Evolutionary conservation across 371 early-diverging fungal species (phyloP), one percentile per base, ranked within the genome.

Genomic region (Saksenaea oblongispora): DNA sequence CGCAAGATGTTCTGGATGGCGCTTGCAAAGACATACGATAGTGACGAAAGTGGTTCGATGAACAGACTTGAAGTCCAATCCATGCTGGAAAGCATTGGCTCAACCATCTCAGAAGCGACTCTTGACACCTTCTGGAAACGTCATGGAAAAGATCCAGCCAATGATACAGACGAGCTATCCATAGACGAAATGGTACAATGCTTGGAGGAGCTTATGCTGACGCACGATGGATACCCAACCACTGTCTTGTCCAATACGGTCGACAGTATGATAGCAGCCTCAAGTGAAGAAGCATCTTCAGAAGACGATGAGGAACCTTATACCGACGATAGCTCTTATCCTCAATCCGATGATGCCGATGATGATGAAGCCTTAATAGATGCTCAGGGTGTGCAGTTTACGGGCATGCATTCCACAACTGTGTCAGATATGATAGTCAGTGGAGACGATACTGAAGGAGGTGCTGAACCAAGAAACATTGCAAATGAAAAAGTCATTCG

Each of bases 1-100:
- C 81, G 93, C 37, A 74, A 82, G 42, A 87, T 90, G 69, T 93
- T 93, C 66, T 93, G 92, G 90, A 66, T 82, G 5, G 86, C 88
- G 0, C 71, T 92, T 22, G 80, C 90, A 62, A 85, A 84, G 31
- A 75, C 78, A 0, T 95, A 89, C 61, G 91, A 89, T 68, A 71
- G 79, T 0, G 83, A 88, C 55, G 79, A 65, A 2, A 86, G 84
- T 56, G 80, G 76, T 15, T 70, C 73, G 0, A 76, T 82, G 67
- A 80, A 72, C 70, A 79, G 83, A 17, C 70, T 91, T 0, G 86
- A 91, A 60, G 75, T 95, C 1, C 81, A 84, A 34, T 84, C 93
- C 34, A 88, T 93, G 89, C 73, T 95, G 11, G 93, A 91, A 42
- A 82, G 87, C 44, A 67, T 95, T 10, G 91, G 90, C 1, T 87